These are phyloP conservation scores for Musa beccarii DNA, from an alignment of 176 grass and related monocot genomes.

Conservation along the genomic window DNA sequence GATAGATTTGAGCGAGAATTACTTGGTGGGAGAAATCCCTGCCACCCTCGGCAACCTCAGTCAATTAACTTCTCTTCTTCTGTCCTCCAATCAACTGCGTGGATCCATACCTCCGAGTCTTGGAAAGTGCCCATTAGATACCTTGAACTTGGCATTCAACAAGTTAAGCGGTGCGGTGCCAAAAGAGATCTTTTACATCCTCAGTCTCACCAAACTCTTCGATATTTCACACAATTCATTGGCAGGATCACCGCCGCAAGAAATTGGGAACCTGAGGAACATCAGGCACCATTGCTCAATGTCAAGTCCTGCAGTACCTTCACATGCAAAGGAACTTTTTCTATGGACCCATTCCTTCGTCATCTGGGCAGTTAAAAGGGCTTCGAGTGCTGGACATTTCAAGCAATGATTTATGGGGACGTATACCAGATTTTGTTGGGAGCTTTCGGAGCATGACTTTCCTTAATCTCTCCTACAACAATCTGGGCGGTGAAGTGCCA, in stretches of 20 bases:
- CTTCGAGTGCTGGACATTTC: slow-evolving; percentile 10
- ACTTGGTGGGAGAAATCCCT: background rate
- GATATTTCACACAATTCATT: slow-evolving; percentile 53
- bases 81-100: background rate
- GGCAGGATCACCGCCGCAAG: slow-evolving; percentile 22
- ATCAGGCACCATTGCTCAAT: slow-evolving; percentile 35
- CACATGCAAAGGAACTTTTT: slow-evolving; percentile 17
- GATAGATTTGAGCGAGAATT: background rate
- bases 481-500: slow-evolving; percentile 29
- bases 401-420: background rate
- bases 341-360: slow-evolving; percentile 33
- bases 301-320: slow-evolving; percentile 22
- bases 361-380: slow-evolving; percentile 12
- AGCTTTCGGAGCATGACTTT: background rate
- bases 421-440: background rate
- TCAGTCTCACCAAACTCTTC: slow-evolving; percentile 6
- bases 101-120: background rate
- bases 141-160: slow-evolving; percentile 41
- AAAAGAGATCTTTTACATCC: slow-evolving; percentile 20
- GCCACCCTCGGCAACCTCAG: background rate
- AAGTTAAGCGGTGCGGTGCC: slow-evolving; percentile 36
- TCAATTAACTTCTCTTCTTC: background rate
- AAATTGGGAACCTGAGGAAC: slow-evolving; percentile 34
- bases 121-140: background rate
- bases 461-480: slow-evolving; percentile 50